Conservation (phyloP, 2,329 filamentous ascomycete genomes). For the Tolypocladium nubicola region DNA sequence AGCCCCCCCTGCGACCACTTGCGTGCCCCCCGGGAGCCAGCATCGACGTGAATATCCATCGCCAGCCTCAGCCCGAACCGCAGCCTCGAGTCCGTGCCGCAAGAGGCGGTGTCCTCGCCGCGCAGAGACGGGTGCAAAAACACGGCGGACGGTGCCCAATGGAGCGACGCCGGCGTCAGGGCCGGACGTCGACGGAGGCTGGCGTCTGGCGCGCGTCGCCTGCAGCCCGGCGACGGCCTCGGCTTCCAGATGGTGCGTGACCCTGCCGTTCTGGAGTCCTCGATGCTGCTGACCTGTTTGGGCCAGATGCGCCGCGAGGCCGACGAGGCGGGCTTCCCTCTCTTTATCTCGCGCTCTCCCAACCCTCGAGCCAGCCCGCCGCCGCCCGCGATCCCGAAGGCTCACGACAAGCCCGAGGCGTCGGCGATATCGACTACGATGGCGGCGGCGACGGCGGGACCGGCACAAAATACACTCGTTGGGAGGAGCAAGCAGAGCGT, state of each 20-base stretch:
- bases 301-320: background rate
- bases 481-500: background rate
- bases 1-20: background rate
- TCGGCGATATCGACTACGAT: background rate
- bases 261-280: no score
- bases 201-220: background rate
- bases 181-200: no score
- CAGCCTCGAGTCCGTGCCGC: background rate
- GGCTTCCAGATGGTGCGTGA: constrained; percentile 3
- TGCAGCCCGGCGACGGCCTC: constrained; percentile 2
- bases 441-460: background rate
- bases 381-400: background rate
- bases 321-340: background rate
- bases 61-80: background rate
- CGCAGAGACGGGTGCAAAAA: background rate
- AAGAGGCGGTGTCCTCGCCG: background rate
- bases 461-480: no score
- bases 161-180: background rate
- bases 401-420: background rate
- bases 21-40: background rate
- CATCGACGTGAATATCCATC: background rate
- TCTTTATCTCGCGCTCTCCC: constrained; percentile 1
- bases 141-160: background rate
- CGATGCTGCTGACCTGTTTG: background rate
- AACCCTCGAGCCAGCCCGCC: background rate